Conservation (phyloP, 2,329 filamentous ascomycete genomes). For the Pseudocercospora fuligena region DNA sequence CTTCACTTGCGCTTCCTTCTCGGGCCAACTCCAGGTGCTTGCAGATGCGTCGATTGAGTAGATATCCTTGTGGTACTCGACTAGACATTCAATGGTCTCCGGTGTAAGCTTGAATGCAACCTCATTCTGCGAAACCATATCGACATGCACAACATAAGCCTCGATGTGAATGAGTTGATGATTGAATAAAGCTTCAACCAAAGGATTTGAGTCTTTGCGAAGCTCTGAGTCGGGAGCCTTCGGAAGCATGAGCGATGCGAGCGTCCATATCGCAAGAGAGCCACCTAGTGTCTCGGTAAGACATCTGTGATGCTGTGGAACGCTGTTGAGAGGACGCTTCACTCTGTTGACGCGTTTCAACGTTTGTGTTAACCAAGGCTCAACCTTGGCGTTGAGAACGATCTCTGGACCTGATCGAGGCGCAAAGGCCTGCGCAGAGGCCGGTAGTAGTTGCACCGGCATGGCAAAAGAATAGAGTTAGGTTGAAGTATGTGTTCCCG, state of each 20-base stretch:
- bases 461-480: constrained; percentile 58
- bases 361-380: constrained; percentile 95
- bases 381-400: constrained; percentile 87
- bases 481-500: constrained; percentile 28
- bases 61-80: constrained; percentile 95
- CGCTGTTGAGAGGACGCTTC: constrained; percentile 96
- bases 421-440: constrained; percentile 94
- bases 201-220: constrained; percentile 77
- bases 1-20: constrained; percentile 95
- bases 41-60: constrained; percentile 90
- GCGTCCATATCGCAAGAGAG: constrained; percentile 88
- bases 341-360: constrained; percentile 96
- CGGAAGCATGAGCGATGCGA: constrained; percentile 89
- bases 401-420: constrained; percentile 93
- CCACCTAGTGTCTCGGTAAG: constrained; percentile 93
- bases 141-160: constrained; percentile 97
- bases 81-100: constrained; percentile 89
- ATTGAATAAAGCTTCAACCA: constrained; percentile 88
- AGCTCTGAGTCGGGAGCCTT: constrained; percentile 87
- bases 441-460: constrained; percentile 91
- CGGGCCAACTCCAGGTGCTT: constrained; percentile 90
- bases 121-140: constrained; percentile 97
- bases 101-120: constrained; percentile 96
- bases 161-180: constrained; percentile 92
- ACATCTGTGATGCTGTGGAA: constrained; percentile 92